phyloP scores from a whole-genome alignment of 176 grass and related monocot species.

The Themeda triandra region DNA sequence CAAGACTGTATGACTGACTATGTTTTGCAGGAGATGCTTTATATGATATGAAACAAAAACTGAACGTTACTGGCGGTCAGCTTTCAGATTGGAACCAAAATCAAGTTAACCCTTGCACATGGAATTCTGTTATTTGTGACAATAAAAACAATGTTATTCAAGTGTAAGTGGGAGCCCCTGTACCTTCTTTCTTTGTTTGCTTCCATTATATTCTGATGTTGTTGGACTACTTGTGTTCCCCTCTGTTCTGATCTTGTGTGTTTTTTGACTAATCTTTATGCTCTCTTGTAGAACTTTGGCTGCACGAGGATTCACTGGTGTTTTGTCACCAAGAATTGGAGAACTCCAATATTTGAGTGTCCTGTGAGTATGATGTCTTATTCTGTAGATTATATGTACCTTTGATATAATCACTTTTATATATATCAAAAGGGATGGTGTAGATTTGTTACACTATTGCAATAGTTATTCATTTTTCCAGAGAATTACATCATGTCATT shows the following conservation, averaged over 20 bases:
- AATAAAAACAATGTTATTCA: slow-evolving; percentile 59
- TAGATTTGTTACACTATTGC: neutral
- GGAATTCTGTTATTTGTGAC: slow-evolving; percentile 84
- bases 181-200: neutral
- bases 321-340: slow-evolving; percentile 80
- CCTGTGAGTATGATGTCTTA: slow-evolving; percentile 48
- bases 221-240: neutral
- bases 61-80: slow-evolving; percentile 53
- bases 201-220: neutral
- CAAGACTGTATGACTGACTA: neutral
- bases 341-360: slow-evolving; percentile 70
- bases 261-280: neutral
- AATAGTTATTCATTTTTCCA: neutral
- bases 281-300: slow-evolving; percentile 60
- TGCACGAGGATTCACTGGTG: slow-evolving; percentile 69
- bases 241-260: neutral
- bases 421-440: neutral
- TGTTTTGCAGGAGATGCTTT: slow-evolving; percentile 48
- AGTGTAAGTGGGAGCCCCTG: slow-evolving; percentile 56
- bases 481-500: neutral
- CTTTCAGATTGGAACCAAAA: slow-evolving; percentile 68
- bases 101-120: slow-evolving; percentile 72
- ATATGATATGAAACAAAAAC: slow-evolving; percentile 54
- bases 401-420: neutral
- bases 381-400: neutral